phyloP scores from a whole-genome alignment of 352 stramenopile genomes.

The Pythium rhizo-oryzae region DNA sequence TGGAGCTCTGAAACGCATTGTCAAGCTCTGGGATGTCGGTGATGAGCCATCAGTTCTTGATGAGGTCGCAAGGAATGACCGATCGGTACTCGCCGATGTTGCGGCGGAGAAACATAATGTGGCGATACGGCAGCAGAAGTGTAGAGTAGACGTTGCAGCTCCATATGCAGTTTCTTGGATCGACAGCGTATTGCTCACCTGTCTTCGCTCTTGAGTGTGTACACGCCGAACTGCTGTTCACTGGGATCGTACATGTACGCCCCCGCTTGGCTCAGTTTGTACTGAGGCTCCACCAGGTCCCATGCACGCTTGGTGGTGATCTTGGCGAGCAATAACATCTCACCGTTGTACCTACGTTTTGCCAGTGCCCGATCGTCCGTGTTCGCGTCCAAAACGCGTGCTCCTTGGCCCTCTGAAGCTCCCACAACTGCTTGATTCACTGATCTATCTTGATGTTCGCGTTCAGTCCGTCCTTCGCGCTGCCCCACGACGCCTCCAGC shows the following conservation, averaged over 20 bases:
- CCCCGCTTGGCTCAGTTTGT: not conserved
- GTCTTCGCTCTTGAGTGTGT: not conserved
- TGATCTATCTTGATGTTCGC: not conserved
- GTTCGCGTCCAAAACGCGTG: not conserved
- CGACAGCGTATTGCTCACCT: not conserved
- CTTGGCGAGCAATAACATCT: not conserved
- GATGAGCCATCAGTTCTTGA: not conserved
- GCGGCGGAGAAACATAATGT: not conserved
- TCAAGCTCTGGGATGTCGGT: not conserved
- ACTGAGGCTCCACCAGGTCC: not conserved
- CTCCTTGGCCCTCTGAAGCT: not conserved
- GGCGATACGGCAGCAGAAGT: not conserved
- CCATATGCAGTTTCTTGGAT: not conserved
- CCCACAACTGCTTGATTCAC: not conserved
- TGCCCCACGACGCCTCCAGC: slow-evolving; percentile 7
- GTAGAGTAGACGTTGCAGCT: not conserved
- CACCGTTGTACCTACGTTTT: not conserved
- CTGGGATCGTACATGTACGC: not conserved
- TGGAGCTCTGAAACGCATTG: not conserved
- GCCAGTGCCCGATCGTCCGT: not conserved
- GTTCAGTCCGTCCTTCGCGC: not conserved
- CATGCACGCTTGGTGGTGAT: not conserved
- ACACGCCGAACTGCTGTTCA: not conserved
- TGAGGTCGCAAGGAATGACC: not conserved
- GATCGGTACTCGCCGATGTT: not conserved